These are phyloP conservation scores for Arxiozyma bovina DNA, from an alignment of 1,139 yeast genomes.

Conservation along the genomic window DNA sequence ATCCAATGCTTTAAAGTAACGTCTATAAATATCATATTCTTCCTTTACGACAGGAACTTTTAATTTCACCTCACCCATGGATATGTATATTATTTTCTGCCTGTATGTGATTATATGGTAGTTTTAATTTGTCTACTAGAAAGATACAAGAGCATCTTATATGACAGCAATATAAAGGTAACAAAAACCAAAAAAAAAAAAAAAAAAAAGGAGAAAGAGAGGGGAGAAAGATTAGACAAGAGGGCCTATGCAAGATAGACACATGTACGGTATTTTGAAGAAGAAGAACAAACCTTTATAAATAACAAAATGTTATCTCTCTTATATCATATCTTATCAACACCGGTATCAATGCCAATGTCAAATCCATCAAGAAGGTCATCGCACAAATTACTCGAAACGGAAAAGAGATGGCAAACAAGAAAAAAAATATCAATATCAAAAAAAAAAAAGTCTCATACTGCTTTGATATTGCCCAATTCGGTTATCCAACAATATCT, in stretches of 20 bases:
- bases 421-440: too few relatives aligned
- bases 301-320: too few relatives aligned
- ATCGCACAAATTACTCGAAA: constrained; percentile 1
- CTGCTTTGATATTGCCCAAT: not conserved
- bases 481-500: not conserved
- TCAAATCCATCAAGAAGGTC: not conserved
- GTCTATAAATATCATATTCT: constrained; percentile 66
- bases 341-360: not conserved
- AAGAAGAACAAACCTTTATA: too few relatives aligned
- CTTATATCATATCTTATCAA: too few relatives aligned
- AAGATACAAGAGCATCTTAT: not conserved
- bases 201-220: too few relatives aligned
- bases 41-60: constrained; percentile 52
- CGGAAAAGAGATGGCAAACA: not conserved
- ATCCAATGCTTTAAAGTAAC: constrained; percentile 70
- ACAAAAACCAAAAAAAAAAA: too few relatives aligned
- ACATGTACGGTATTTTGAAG: too few relatives aligned
- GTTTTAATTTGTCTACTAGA: too few relatives aligned
- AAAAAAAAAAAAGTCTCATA: not conserved
- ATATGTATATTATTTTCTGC: not conserved
- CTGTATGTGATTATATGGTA: not conserved
- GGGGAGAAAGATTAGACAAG: not conserved
- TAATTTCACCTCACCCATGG: constrained; percentile 1
- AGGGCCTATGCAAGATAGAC: not conserved
- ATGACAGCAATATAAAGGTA: not conserved